Percentiles rank a stretch among this genome's conserved stretches.
Conservation (phyloP, 352 stramenopile genomes). For the Phytopythium delawarense region DNA sequence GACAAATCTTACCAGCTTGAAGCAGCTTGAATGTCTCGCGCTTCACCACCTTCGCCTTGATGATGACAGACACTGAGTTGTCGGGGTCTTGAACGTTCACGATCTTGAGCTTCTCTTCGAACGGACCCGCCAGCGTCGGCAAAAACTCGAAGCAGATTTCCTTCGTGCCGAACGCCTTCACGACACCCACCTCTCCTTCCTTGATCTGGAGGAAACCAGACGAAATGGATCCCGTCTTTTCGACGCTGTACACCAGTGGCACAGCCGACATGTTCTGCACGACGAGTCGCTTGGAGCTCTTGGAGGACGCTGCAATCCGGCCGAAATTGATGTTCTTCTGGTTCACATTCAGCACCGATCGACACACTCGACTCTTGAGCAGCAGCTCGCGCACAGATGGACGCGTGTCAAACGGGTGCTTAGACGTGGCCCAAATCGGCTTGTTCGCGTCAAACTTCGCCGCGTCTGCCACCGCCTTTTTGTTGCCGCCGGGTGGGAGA, state of each 20-base stretch:
- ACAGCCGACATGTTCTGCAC: constrained; percentile 88
- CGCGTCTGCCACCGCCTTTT: constrained; percentile 65
- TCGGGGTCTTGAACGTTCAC: constrained; percentile 87
- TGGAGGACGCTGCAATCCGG: constrained; percentile 78
- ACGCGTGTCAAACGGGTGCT: constrained; percentile 78
- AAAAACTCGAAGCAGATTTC: constrained; percentile 90
- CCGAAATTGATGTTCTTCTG: constrained; percentile 93
- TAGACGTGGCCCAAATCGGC: constrained; percentile 58
- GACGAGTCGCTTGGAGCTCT: constrained; percentile 81
- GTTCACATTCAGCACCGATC: constrained; percentile 88
- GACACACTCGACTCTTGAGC: constrained; percentile 79
- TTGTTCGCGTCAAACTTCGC: constrained; percentile 55
- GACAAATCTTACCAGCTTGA: constrained; percentile 55
- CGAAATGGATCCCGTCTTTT: constrained; percentile 90
- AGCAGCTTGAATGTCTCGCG: constrained; percentile 88
- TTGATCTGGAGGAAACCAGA: constrained; percentile 89
- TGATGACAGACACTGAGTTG: constrained; percentile 85
- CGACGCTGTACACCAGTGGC: constrained; percentile 80
- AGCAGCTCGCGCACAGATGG: constrained; percentile 80
- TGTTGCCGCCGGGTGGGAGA: constrained; percentile 79
- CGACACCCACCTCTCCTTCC: constrained; percentile 79
- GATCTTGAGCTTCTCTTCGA: constrained; percentile 89
- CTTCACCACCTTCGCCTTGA: constrained; percentile 89
- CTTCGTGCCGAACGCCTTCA: constrained; percentile 85
- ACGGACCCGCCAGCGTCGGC: constrained; percentile 76